Conservation (phyloP, 805 yeast genomes). For the Clavispora phyllophila region DNA sequence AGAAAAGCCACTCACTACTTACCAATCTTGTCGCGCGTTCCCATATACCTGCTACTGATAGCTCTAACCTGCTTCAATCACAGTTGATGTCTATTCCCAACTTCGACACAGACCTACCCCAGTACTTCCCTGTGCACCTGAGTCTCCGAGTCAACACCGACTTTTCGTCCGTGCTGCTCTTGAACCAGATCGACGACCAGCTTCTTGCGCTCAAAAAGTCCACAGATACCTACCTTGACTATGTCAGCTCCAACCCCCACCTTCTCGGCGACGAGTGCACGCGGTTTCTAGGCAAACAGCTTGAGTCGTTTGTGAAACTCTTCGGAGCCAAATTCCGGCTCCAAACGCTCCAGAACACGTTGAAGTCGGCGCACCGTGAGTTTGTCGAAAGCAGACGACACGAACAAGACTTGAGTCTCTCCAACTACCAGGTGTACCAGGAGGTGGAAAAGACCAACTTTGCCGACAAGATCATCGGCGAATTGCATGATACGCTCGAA, state of each 20-base stretch:
- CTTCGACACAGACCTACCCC: conserved; percentile 8
- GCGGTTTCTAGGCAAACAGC: conserved; percentile 7
- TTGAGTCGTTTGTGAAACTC: conserved; percentile 6
- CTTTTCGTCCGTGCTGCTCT: conserved; percentile 6
- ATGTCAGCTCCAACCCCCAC: conserved; percentile 6
- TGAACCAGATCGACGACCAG: conserved; percentile 10
- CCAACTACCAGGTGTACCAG: conserved; percentile 7
- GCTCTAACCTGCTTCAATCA: too few relatives aligned
- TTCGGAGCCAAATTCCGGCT: conserved; percentile 7
- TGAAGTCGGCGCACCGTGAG: conserved; percentile 7
- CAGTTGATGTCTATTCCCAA: conserved; percentile 5
- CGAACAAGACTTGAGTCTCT: conserved; percentile 10
- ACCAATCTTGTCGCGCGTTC: too few relatives aligned
- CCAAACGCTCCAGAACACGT: conserved; percentile 7
- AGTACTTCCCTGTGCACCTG: conserved; percentile 14
- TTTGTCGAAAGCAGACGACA: conserved; percentile 6
- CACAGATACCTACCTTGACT: conserved; percentile 9
- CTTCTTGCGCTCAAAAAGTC: conserved; percentile 3
- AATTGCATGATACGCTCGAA: conserved; percentile 2
- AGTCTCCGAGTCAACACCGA: conserved; percentile 11
- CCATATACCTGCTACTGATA: too few relatives aligned
- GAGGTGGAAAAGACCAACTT: conserved; percentile 7
- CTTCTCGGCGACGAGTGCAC: conserved; percentile 5
- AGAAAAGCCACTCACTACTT: too few relatives aligned
- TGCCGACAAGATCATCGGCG: conserved; percentile 8